A percentile compares a stretch with the other conserved stretches of the same genome.
These are phyloP conservation scores for Funneliformis geosporum DNA, from an alignment of 192 early-diverging fungal species.

Conservation along the genomic window DNA sequence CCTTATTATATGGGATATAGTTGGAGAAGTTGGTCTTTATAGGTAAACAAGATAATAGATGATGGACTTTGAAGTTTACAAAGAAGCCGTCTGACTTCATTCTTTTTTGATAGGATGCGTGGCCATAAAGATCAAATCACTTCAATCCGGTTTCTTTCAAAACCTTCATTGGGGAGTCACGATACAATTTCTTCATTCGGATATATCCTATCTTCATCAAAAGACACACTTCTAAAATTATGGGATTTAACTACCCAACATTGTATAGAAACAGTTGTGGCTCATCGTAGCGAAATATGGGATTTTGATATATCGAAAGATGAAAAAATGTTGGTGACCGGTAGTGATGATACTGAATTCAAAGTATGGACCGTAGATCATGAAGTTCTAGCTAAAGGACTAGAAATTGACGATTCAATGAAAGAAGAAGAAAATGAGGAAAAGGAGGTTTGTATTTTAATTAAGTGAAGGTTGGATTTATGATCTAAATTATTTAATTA, in stretches of 20 bases:
- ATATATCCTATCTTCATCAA: constrained; percentile 86
- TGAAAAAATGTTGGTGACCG: constrained; percentile 74
- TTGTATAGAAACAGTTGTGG: constrained; percentile 92
- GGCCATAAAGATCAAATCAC: constrained; percentile 98
- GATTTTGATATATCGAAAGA: constrained; percentile 71
- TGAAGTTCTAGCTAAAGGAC: constrained; percentile 55
- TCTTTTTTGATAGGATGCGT: constrained; percentile 58
- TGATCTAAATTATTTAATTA: neutral
- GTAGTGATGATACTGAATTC: constrained; percentile 80
- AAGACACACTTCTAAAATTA: constrained; percentile 94
- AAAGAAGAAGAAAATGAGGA: constrained; percentile 48
- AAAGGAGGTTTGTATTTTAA: constrained; percentile 23
- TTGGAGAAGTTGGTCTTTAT: constrained; percentile 86
- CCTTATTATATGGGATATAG: constrained; percentile 93
- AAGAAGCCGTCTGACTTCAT: neutral
- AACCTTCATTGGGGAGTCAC: constrained; percentile 28
- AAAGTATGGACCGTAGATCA: constrained; percentile 87
- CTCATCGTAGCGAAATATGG: constrained; percentile 95
- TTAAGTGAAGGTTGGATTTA: neutral
- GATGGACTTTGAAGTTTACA: neutral
- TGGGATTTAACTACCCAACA: constrained; percentile 95
- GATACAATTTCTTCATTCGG: constrained; percentile 56
- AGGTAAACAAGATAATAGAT: constrained; percentile 31
- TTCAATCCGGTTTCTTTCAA: constrained; percentile 61
- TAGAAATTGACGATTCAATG: constrained; percentile 48